Evolutionary conservation across 768 basidiomycete species (phyloP).

Genomic region (Mycena pura): DNA sequence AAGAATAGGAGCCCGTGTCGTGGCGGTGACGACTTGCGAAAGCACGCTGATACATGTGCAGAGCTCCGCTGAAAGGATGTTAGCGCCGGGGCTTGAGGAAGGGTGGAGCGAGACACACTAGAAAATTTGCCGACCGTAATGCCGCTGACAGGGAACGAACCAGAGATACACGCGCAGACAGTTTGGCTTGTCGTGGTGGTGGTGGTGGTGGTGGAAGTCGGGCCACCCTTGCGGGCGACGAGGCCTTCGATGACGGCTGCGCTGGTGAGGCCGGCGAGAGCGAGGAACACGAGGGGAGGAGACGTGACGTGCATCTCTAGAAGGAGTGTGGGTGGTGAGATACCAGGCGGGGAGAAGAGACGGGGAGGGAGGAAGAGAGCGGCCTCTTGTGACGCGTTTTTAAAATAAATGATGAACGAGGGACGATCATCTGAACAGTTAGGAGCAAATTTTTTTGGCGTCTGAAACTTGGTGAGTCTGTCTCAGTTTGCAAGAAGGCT

Average conservation of each 20-base stretch:
- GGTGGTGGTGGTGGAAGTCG: neutral
- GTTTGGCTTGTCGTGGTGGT: neutral
- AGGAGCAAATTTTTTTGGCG: no score
- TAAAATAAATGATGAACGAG: no score
- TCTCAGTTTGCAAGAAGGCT: no score
- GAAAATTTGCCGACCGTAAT: neutral
- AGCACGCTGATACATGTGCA: neutral
- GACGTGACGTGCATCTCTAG: neutral
- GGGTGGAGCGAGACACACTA: neutral
- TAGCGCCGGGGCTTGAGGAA: neutral
- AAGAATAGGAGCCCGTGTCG: neutral
- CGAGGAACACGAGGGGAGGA: neutral
- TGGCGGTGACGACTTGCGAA: neutral
- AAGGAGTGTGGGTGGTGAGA: constrained; percentile 1
- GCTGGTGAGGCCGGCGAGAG: neutral
- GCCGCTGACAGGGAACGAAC: neutral
- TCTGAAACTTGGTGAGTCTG: no score
- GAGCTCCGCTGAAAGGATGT: neutral
- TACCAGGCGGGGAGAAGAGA: neutral
- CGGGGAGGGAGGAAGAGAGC: no score
- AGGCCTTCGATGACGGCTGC: neutral
- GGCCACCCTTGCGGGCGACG: neutral
- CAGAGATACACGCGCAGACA: neutral
- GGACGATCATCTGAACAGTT: no score
- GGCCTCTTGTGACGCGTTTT: no score